Evolutionary conservation across 768 basidiomycete species (phyloP), one percentile per base, ranked within the genome.

Genomic region (Tulasnella sp.): DNA sequence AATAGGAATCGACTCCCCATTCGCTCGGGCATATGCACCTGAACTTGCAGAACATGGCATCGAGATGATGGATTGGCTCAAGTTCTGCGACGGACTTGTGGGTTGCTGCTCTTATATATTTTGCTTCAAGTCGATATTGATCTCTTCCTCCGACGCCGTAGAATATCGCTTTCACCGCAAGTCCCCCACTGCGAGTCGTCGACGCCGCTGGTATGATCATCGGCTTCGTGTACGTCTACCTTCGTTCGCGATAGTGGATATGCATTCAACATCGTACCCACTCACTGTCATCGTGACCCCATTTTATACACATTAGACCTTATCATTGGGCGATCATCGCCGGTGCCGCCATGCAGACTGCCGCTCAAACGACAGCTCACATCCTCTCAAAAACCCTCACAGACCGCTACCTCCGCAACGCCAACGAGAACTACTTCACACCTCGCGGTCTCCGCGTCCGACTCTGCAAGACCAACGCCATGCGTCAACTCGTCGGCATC

Each of bases 391-490:
- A 53, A 51, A 42, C 51, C 9, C 59, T 61, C 30, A 30, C 59
- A 11, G 59, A 61, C 43, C 53, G 51, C 29, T 61, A 41, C 34
- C 59, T 61, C n/a, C 59, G 50, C 13, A 27, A 42, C 41, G 59
- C 59, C 17, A 61, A 61, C 51, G 19, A 43, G 34, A 41, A 21
- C 11, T 61, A n/a, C 47, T 61, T 61, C 34, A 51, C n/a, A 19
- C 59, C 59, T 24, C 59, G 59, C n/a, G 59, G 50, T 3, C 30
- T 61, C 23, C 19, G 21, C 24, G 59, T 61, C 30, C 51, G 59
- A 8, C 51, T 61, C 32, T 48, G 42, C 43, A 56, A 30, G 23
- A 53, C 59, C 23, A 51, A 4, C 15, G 59, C 59, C 13, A 54
- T 53, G 59, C 59, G 41, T 32, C 27, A 41, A 19, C 47, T 53